Conservation (phyloP, 164 flowering plant species). For the Echeveria elegans region DNA sequence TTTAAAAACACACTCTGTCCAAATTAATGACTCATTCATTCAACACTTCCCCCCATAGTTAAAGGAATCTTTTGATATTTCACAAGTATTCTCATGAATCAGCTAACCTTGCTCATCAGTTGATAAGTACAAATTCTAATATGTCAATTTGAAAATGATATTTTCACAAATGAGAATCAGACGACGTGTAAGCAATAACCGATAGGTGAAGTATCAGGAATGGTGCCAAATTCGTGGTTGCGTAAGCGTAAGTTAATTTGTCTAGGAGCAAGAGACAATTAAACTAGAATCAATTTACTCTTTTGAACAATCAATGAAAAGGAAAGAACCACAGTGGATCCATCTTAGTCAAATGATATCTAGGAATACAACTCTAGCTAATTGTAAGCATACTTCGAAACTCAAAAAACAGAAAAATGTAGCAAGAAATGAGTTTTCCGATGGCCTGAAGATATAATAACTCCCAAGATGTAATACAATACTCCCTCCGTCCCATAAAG, state of each 20-base stretch:
- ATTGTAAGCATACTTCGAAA: background rate
- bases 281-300: background rate
- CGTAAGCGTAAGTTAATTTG: constrained; percentile 5
- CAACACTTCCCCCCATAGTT: background rate
- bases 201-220: background rate
- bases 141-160: background rate
- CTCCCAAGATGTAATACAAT: background rate
- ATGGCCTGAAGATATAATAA: background rate
- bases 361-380: background rate
- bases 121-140: constrained; percentile 2
- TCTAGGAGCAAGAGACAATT: background rate
- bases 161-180: background rate
- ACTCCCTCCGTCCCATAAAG: too few relatives aligned
- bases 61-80: background rate
- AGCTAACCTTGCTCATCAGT: constrained; percentile 1
- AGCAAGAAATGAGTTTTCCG: background rate
- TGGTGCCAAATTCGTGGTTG: background rate
- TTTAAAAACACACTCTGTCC: background rate
- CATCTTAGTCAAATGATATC: background rate
- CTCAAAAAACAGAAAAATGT: background rate
- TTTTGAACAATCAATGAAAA: background rate
- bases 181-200: background rate
- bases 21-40: background rate
- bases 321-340: background rate
- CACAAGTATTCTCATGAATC: constrained; percentile 2